Evolutionary conservation across 129 eudicot species (phyloP).

Genomic region (Centella asiatica): DNA sequence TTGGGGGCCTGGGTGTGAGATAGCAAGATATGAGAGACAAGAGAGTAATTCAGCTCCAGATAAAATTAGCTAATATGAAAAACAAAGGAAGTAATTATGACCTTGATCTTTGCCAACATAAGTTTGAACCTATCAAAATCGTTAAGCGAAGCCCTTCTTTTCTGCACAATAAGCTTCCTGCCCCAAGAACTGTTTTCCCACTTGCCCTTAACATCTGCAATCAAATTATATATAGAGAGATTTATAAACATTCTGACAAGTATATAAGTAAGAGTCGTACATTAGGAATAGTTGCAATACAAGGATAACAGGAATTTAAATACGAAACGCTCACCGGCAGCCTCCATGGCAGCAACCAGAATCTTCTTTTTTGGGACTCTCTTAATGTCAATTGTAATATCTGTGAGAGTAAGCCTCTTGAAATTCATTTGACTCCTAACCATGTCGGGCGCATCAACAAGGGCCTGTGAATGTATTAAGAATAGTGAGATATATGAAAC

Average conservation of each 20-base stretch:
- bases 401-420: slow-evolving; percentile 45
- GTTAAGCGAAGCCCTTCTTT: slow-evolving; percentile 66
- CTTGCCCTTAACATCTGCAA: slow-evolving; percentile 70
- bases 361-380: slow-evolving; percentile 45
- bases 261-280: not conserved
- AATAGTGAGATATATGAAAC: too few species aligned
- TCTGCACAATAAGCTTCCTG: slow-evolving; percentile 73
- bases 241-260: not conserved
- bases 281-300: not conserved
- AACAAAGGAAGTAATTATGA: too few species aligned
- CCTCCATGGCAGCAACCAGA: slow-evolving; percentile 46
- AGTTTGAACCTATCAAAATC: slow-evolving; percentile 83
- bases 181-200: slow-evolving; percentile 96
- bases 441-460: slow-evolving; percentile 59
- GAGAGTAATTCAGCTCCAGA: too few species aligned
- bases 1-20: too few species aligned
- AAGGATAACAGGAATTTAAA: too few species aligned
- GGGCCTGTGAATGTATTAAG: too few species aligned
- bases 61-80: too few species aligned
- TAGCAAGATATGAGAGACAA: too few species aligned
- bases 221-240: not conserved
- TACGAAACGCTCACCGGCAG: slow-evolving; percentile 28
- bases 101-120: slow-evolving; percentile 92
- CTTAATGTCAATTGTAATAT: slow-evolving; percentile 42
- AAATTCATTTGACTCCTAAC: slow-evolving; percentile 50